Base-by-base conservation (phyloP, 1,139 yeast genomes). In the Geotrichum aggregatum region DNA sequence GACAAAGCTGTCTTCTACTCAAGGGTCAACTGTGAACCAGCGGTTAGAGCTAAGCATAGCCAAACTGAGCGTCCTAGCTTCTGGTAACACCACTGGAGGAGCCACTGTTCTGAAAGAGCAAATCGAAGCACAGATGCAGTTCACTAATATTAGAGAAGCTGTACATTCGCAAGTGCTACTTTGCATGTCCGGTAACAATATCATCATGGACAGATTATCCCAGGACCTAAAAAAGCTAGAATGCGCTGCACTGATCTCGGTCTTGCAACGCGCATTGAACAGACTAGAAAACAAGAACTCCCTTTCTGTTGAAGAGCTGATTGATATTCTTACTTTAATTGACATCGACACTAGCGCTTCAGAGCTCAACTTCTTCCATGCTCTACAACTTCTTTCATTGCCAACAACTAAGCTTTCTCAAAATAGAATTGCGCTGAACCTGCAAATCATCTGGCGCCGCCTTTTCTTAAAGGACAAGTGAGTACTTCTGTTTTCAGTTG, bases 1-100 rank as follows among this genome's bases (percentile, higher is more conserved):
- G 24, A 38, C 55, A 4, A 54, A 51, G 22, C 57, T 54, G 3
- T 58, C 57, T 10, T 48, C 55, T n/a, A 58, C 66, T 3, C 74
- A 80, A 6, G 62, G 69, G 7, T 63, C 67, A n/a, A 61, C 65
- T 1, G 73, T 72, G 21, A 76, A 76, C 60, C 78, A 77, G 61
- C 79, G 77, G 58, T 65, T 85, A 38, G 82, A 83, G 59, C 74
- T 82, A 56, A 84, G 89, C 47, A 71, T 88, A 52, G 91, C 95
- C 3, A 88, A 87, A 65, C 68, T 88, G 35, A 63, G 75, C 28
- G 68, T 70, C 2, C 57, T 76, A 3, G 74, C 71, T 3, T 19
- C 45, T 0, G 61, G 59, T 8, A 63, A 64, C 45, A 56, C 59
- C 31, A 63, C 61, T 33, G 58, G 65, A 19, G 53, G 59, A 34